Percentiles rank a stretch among this genome's conserved stretches.
Conservation (phyloP, 257 asterid genomes). For the Rauvolfia tetraphylla region DNA sequence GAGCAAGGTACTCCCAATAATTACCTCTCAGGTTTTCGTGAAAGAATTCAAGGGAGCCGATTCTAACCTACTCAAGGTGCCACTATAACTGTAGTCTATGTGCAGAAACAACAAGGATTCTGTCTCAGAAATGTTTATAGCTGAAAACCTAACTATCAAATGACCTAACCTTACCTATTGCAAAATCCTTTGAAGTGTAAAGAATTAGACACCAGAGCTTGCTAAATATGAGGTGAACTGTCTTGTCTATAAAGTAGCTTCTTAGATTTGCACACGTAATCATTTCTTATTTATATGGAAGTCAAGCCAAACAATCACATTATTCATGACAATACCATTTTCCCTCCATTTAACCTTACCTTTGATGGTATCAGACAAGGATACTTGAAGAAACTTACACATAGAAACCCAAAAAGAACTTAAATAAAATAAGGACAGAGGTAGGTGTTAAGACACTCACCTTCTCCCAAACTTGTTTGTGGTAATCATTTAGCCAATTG, state of each 20-base stretch:
- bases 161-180: background rate
- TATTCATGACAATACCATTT: background rate
- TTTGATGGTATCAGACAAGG: background rate
- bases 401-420: background rate
- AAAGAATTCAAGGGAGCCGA: background rate
- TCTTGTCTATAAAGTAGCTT: background rate
- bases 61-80: no score
- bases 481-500: conserved; percentile 89
- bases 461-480: conserved; percentile 91
- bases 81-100: background rate
- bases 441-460: conserved; percentile 27
- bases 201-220: background rate
- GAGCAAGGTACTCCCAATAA: background rate
- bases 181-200: no score
- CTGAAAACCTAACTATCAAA: background rate
- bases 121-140: background rate
- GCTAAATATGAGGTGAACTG: background rate
- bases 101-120: background rate
- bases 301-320: background rate
- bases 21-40: background rate
- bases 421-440: background rate
- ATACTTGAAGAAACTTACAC: background rate
- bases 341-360: background rate
- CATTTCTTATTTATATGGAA: background rate
- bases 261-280: background rate